Conservation (phyloP, 495 filamentous ascomycete species). For the Penicillium soppii region DNA sequence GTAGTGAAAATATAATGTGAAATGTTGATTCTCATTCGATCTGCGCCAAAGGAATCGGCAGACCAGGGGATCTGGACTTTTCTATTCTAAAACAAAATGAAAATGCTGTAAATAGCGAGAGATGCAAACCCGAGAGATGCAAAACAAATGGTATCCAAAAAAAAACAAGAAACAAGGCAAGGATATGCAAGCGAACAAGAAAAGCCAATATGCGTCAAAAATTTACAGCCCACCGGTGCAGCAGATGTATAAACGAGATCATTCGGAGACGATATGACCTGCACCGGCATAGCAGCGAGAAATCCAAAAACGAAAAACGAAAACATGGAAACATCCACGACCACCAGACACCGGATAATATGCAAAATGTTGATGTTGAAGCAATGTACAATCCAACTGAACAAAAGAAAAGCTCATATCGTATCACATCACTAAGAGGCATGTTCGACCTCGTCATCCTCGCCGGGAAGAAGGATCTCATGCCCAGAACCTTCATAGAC, state of each 20-base stretch:
- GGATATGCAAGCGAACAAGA: background rate
- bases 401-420: constrained; percentile 4
- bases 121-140: background rate
- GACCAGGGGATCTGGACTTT: background rate
- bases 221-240: background rate
- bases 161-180: background rate
- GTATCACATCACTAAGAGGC: constrained; percentile 22
- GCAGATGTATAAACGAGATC: background rate
- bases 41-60: background rate
- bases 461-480: constrained; percentile 67
- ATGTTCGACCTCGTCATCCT: constrained; percentile 52
- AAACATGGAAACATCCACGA: constrained; percentile 6
- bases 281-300: background rate
- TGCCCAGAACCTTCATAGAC: constrained; percentile 74
- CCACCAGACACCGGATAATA: constrained; percentile 23
- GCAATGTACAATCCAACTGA: constrained; percentile 22
- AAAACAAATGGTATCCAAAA: constrained; percentile 4
- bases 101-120: background rate
- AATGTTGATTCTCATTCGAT: background rate
- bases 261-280: background rate
- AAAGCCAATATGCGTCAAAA: background rate
- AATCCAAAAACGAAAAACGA: background rate
- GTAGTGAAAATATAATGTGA: background rate
- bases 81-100: constrained; percentile 3
- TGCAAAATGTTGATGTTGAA: constrained; percentile 26